phyloP scores from a whole-genome alignment of 2,329 filamentous ascomycete species.

The Neofusicoccum sp. region DNA sequence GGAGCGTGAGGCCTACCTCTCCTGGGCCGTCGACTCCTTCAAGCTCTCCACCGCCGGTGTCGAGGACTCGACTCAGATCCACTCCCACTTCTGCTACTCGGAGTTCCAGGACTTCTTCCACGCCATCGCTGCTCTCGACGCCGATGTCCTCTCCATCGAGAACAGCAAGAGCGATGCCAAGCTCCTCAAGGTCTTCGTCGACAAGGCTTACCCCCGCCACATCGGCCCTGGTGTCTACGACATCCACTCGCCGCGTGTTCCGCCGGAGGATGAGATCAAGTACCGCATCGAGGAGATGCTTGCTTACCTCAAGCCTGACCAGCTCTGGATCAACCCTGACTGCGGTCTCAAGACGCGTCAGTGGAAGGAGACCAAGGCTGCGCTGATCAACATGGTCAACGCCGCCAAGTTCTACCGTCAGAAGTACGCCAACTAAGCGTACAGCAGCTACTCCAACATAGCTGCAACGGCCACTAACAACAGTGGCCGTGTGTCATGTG shows the following conservation, averaged over 20 bases:
- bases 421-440: slow-evolving; percentile 68
- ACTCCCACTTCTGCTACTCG: slow-evolving; percentile 99
- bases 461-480: slow-evolving; percentile 5
- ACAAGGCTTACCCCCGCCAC: slow-evolving; percentile 95
- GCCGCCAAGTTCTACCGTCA: slow-evolving; percentile 95
- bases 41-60: slow-evolving; percentile 92
- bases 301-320: slow-evolving; percentile 88
- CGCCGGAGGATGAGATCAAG: slow-evolving; percentile 97
- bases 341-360: slow-evolving; percentile 98
- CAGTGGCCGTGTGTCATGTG: slow-evolving; percentile 12
- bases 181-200: slow-evolving; percentile 97
- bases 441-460: slow-evolving; percentile 21
- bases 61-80: slow-evolving; percentile 94
- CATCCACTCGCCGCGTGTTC: slow-evolving; percentile 98
- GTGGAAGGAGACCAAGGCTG: slow-evolving; percentile 98
- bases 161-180: slow-evolving; percentile 99
- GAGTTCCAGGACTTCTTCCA: slow-evolving; percentile 99
- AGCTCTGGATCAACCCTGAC: slow-evolving; percentile 99
- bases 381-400: slow-evolving; percentile 94
- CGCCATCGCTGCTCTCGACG: slow-evolving; percentile 95
- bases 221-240: slow-evolving; percentile 99
- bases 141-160: slow-evolving; percentile 98
- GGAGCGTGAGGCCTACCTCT: slow-evolving; percentile 94
- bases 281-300: slow-evolving; percentile 98
- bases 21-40: slow-evolving; percentile 98